phyloP scores from a whole-genome alignment of 805 yeast genomes.

The Metschnikowia shivogae region DNA sequence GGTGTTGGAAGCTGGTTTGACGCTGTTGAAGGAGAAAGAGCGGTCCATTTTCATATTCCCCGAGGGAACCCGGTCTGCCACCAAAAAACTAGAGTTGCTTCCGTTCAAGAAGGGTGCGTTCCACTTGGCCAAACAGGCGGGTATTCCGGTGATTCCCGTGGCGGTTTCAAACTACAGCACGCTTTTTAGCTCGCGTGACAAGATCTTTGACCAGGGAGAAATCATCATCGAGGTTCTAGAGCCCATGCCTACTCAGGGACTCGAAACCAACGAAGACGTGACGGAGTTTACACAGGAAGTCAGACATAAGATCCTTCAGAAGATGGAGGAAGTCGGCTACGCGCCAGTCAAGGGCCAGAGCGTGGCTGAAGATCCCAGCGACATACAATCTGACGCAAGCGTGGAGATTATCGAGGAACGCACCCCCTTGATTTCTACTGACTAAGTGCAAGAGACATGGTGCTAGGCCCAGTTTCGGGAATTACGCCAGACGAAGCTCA shows the following conservation, averaged over 20 bases:
- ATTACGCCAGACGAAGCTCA: too few relatives aligned
- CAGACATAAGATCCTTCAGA: conserved; percentile 52
- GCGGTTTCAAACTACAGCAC: conserved; percentile 84
- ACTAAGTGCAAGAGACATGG: conserved; percentile 1
- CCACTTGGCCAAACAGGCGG: conserved; percentile 92
- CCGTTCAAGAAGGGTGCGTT: conserved; percentile 98
- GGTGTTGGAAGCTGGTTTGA: conserved; percentile 69
- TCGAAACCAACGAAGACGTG: conserved; percentile 66
- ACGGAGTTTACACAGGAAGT: conserved; percentile 53
- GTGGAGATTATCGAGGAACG: conserved; percentile 16
- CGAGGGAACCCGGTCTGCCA: conserved; percentile 92
- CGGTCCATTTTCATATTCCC: conserved; percentile 89
- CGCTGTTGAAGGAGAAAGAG: conserved; percentile 53
- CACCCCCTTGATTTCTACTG: conserved; percentile 16
- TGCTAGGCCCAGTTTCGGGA: too few relatives aligned
- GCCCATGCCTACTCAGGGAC: conserved; percentile 68
- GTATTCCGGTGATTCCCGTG: conserved; percentile 83
- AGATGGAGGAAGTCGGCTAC: conserved; percentile 41
- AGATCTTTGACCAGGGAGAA: conserved; percentile 71
- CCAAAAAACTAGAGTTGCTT: conserved; percentile 60
- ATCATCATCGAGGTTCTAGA: conserved; percentile 75
- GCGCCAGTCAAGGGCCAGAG: conserved; percentile 10
- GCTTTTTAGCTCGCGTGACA: conserved; percentile 55
- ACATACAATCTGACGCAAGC: conserved; percentile 11
- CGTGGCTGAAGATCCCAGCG: conserved; percentile 3